Evolutionary conservation across 1,284 basidiomycete genomes (phyloP), one percentile per base, ranked within the genome.

Genomic region (Ustilago crameri): DNA sequence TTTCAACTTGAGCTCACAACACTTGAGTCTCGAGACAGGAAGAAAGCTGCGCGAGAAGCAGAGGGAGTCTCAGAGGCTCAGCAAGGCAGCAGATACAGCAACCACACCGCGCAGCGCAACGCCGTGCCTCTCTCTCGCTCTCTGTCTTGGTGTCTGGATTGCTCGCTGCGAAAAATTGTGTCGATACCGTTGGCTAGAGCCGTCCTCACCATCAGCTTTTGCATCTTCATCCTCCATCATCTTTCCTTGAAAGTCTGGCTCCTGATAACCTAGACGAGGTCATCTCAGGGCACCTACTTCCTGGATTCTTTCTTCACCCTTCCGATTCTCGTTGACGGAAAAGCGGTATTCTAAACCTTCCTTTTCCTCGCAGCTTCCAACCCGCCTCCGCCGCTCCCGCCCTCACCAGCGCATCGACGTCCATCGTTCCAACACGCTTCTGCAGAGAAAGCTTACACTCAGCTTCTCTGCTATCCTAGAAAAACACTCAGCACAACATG

Each of bases 301-400:
- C 53, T 67, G 64, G 64, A 67, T 50, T 27, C 12, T 20, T n/a
- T 18, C 54, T 27, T 34, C 48, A 48, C 45, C 49, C 40, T 42
- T 44, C 22, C 40, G 34, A 48, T 43, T 46, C 51, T 51, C 34
- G 51, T 65, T 27, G 56, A 57, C 53, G 64, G 64, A 67, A 67
- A 67, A 67, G 64, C 64, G 64, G 64, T 67, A 50, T 34, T 32
- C 24, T 58, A 32, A 47, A 57, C 64, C 64, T 67, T 67, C 64
- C 64, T 67, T 67, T 67, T 67, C 58, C 58, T 61, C 64, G 45
- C 63, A 54, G 55, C 41, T 53, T 48, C 51, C 52, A 40, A 41
- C 12, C 43, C 24, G 7, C 26, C 37, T 17, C 24, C 34, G 5
- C 42, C 22, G 35, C 49, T 37, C 20, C 12, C 34, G 34, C 10